phyloP scores from a whole-genome alignment of 495 filamentous ascomycete genomes.

The Schizothecium vesticola region DNA sequence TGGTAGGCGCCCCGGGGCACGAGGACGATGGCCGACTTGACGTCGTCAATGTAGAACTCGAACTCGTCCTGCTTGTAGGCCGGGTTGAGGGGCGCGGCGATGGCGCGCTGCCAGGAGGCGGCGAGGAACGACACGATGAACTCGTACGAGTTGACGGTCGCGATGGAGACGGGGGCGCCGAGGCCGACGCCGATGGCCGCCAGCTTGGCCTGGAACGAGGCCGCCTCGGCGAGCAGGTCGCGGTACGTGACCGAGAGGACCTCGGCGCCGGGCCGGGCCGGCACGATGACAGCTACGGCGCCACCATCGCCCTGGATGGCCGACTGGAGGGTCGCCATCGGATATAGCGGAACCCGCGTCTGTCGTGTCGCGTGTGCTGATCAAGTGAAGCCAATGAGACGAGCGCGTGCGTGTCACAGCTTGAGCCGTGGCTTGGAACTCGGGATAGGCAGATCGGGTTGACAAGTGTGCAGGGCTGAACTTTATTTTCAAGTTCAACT shows the following conservation, averaged over 20 bases:
- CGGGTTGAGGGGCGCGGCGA: conserved; percentile 76
- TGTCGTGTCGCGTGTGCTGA: not conserved
- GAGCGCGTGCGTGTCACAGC: conserved; percentile 1
- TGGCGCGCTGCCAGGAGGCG: conserved; percentile 66
- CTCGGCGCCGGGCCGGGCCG: conserved; percentile 46
- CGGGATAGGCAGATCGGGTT: not conserved
- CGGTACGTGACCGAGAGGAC: conserved; percentile 58
- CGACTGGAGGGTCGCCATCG: conserved; percentile 35
- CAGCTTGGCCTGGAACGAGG: conserved; percentile 64
- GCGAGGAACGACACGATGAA: conserved; percentile 80
- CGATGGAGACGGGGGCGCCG: conserved; percentile 65
- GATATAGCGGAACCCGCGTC: not conserved
- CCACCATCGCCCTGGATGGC: conserved; percentile 37
- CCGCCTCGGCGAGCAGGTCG: conserved; percentile 55
- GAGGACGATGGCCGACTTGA: conserved; percentile 67
- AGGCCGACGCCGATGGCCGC: conserved; percentile 62
- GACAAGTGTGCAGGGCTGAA: not conserved
- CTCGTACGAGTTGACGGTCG: conserved; percentile 72
- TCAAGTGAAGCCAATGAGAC: not conserved
- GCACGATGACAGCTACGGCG: conserved; percentile 61
- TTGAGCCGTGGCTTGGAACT: not conserved
- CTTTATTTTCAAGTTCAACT: not conserved
- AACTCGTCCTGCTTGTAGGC: conserved; percentile 83
- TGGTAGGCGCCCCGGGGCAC: conserved; percentile 64
- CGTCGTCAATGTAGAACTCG: conserved; percentile 83